Evolutionary conservation across 2,329 filamentous ascomycete species (phyloP).

Genomic region (Pyrenophora graminea): DNA sequence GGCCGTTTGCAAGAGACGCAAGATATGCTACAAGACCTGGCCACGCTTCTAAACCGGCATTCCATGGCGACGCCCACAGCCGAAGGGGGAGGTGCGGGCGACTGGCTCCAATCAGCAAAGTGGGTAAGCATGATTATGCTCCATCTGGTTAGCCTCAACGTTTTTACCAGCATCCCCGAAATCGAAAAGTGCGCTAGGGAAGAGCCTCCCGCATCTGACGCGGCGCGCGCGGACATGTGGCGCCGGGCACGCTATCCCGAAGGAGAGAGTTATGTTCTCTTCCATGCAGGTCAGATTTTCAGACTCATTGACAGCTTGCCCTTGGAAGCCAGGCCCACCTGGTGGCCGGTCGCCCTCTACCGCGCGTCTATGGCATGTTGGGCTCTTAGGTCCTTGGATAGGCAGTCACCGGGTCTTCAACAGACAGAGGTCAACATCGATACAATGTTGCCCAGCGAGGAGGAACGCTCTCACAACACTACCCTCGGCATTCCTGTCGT

Average conservation of each 20-base stretch:
- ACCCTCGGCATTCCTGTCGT: constrained; percentile 2
- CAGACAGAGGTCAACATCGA: constrained; percentile 3
- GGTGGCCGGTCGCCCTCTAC: constrained; percentile 11
- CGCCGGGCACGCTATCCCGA: constrained; percentile 6
- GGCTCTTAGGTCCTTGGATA: constrained; percentile 5
- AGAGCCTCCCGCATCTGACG: constrained; percentile 2
- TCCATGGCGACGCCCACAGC: neutral
- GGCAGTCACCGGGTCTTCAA: neutral
- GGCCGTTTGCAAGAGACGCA: constrained; percentile 11
- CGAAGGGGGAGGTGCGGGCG: neutral
- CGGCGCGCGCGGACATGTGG: constrained; percentile 7
- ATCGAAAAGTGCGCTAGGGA: constrained; percentile 11
- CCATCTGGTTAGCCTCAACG: constrained; percentile 14
- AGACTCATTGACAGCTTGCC: constrained; percentile 5
- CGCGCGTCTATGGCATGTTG: constrained; percentile 10
- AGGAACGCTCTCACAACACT: constrained; percentile 4
- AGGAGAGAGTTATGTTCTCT: constrained; percentile 8
- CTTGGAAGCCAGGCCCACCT: constrained; percentile 3
- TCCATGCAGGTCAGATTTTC: constrained; percentile 12
- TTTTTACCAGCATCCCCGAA: constrained; percentile 11
- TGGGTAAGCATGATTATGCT: constrained; percentile 11
- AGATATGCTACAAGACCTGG: constrained; percentile 6
- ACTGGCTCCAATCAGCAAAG: neutral
- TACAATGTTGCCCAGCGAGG: neutral
- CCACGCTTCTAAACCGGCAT: constrained; percentile 2